Conservation (phyloP, 352 stramenopile species). For the Phytophthora pluvialis region DNA sequence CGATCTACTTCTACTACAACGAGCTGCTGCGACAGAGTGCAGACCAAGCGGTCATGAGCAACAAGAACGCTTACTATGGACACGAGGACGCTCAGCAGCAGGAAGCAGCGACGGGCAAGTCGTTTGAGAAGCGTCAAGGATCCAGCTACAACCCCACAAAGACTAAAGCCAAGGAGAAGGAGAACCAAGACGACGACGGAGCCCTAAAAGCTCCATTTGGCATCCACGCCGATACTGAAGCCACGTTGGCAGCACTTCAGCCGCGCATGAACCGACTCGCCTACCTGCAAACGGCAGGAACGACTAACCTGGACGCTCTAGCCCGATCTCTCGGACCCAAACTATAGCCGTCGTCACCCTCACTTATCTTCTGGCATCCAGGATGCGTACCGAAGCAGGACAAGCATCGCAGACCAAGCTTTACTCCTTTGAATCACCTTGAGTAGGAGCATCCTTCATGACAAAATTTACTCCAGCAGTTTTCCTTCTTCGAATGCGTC, state of each 20-base stretch:
- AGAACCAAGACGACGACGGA: conserved; percentile 27
- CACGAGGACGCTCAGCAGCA: background rate
- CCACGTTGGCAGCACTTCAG: conserved; percentile 30
- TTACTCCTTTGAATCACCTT: background rate
- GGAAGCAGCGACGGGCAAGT: background rate
- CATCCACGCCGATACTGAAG: conserved; percentile 10
- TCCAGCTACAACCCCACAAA: background rate
- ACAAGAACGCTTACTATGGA: background rate
- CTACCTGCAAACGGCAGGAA: conserved; percentile 28
- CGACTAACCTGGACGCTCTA: conserved; percentile 29
- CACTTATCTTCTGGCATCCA: background rate
- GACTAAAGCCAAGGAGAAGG: background rate
- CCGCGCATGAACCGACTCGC: conserved; percentile 32
- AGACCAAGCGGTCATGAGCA: conserved; percentile 13
- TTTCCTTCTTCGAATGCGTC: background rate
- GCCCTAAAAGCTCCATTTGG: background rate
- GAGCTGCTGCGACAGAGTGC: conserved; percentile 36
- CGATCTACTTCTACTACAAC: conserved; percentile 43
- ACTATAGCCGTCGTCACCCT: conserved; percentile 7
- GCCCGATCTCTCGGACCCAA: conserved; percentile 32
- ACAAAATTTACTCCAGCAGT: background rate
- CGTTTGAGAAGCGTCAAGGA: background rate
- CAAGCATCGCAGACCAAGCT: background rate
- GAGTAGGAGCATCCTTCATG: conserved; percentile 4
- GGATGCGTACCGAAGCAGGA: background rate